Evolutionary conservation across 805 yeast species (phyloP), one percentile per base, ranked within the genome.

Genomic region (Candida piceae): DNA sequence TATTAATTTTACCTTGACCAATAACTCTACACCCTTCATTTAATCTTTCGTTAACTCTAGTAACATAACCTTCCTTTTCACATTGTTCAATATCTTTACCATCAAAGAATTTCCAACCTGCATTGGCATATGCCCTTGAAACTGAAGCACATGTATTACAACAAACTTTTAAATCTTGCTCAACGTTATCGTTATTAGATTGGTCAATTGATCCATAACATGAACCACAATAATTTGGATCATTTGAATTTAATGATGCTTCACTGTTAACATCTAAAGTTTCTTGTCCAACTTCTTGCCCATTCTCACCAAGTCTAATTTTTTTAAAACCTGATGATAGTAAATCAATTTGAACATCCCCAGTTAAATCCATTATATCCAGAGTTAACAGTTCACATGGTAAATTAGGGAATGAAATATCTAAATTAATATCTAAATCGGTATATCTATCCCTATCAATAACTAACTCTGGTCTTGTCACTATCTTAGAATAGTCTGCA

Each of bases 11-110:
- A 6, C 94, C 81, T 16, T 73, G 68, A 21, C 98, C 98, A 44
- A 73, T 71, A 28, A 93, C 70, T 46, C 95, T 73, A 62, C 98
- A 93, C 19, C 98, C 98, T 63, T 90, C 96, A 39, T 69, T 55
- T 36, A 85, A 63, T 50, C 81, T 71, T 12, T 69, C 72, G 34
- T 66, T 69, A 35, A 89, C 60, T 29, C 64, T 67, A n/a, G 66
- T 53, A 19, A 86, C 94, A 58, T 85, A 88, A 6, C 95, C 93
- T 58, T 87, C 96, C 11, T 66, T 67, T 56, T 86, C 96, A 71
- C 98, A 90, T 62, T 90, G 97, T 44, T 78, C 86, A 41, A 93
- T 78, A 41, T 84, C 78, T 38, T 73, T 67, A 40, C 97, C 97
- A 58, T 90, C 97, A 50, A 66, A 83, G 61, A 93, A 90, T 3